Conservation (phyloP, 352 stramenopile genomes). For the Blastocystis sp. region DNA sequence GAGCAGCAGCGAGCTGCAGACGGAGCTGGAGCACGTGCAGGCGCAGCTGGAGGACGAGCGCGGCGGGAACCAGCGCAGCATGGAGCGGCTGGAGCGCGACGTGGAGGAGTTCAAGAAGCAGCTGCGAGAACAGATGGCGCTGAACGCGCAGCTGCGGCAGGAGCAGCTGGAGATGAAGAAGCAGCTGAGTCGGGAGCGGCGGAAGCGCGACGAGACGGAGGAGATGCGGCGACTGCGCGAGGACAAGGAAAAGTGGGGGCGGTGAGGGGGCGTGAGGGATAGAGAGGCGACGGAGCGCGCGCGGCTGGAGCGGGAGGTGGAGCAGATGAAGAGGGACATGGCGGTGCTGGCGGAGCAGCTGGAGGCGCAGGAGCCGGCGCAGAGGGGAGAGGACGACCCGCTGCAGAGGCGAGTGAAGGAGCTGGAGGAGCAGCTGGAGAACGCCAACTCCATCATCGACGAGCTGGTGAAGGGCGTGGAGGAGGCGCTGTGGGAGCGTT, state of each 20-base stretch:
- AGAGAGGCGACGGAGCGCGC: neutral
- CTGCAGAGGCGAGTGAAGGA: too few species aligned
- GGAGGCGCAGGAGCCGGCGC: too few species aligned
- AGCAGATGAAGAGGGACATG: too few species aligned
- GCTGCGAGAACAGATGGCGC: neutral
- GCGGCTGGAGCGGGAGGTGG: neutral
- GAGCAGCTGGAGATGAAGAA: neutral
- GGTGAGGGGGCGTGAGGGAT: neutral
- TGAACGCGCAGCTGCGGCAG: neutral
- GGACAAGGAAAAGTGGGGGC: neutral
- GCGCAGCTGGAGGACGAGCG: too few species aligned
- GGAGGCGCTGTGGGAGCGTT: slow-evolving; percentile 17
- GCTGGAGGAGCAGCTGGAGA: slow-evolving; percentile 3
- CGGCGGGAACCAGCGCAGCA: too few species aligned
- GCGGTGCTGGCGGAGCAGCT: too few species aligned
- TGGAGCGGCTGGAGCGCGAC: neutral
- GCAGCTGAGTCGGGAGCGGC: neutral
- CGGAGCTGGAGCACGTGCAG: too few species aligned
- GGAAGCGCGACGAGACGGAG: neutral
- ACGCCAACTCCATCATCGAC: neutral
- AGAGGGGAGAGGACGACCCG: too few species aligned
- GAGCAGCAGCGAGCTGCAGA: too few species aligned
- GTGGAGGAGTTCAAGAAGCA: neutral
- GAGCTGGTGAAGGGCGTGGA: neutral
- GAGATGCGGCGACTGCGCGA: neutral